Evolutionary conservation across 768 basidiomycete species (phyloP), one percentile per base, ranked within the genome.

Genomic region (Suillus paluster): DNA sequence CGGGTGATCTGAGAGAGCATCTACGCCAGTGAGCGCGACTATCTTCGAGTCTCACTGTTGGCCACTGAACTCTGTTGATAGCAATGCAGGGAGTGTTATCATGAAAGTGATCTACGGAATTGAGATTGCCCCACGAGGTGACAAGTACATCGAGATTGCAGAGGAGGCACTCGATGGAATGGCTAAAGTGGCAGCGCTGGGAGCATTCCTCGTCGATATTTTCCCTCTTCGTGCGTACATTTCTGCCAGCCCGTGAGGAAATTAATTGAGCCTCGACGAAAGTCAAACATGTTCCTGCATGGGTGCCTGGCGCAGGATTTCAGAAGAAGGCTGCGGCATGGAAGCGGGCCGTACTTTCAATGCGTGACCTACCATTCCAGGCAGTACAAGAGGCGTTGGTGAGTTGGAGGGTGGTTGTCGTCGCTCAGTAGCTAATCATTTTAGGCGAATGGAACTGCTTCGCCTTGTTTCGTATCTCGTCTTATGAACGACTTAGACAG

Each of bases 41-140:
- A 50, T 46, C 38, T 53, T 36, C 7, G n/a, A 1, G 39, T 44
- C 57, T 36, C 25, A 4, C 44, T 39, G 39, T 39, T 41, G 19
- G n/a, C 46, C 5, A 59, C 62, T 60, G 27, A 60, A 46, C n/a
- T 44, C 7, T 12, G n/a, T 5, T 19, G 58, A 12, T 65, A 85
- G 83, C 38, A 82, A 82, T 60, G 74, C 83, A 21, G 84, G 81
- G 5, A 80, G 82, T 50, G 77, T 80, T 5, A 84, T 85, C 57
- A 85, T 86, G 83, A 78, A 79, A 23, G 78, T 84, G 4, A 79
- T 79, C 8, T 86, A 85, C 58, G 84, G 83, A 5, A 84, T 85
- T 46, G 70, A 75, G 25, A 77, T 84, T 54, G 70, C 77, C 10
- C 74, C 78, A 10, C 69, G 75, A 23, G 73, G 77, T 1, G 84